These are phyloP conservation scores for Apiospora rasikravindrae DNA, from an alignment of 2,329 filamentous ascomycete genomes.

Conservation along the genomic window DNA sequence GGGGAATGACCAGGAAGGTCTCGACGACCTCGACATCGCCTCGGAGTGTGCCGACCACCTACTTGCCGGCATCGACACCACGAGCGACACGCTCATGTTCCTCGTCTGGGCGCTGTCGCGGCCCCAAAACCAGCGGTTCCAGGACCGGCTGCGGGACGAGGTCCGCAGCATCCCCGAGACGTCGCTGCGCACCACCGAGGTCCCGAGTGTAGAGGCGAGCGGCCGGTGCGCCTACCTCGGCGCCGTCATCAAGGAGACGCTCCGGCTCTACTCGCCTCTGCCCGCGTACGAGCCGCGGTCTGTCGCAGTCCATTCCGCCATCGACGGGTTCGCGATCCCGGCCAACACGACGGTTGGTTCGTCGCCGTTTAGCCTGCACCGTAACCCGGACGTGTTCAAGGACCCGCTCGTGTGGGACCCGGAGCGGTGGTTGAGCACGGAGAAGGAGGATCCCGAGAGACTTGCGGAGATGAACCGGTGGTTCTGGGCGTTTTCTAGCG, in stretches of 20 bases:
- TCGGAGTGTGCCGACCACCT: conserved; percentile 60
- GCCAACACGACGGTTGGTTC: conserved; percentile 32
- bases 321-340: conserved; percentile 32
- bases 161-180: conserved; percentile 37
- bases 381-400: conserved; percentile 31
- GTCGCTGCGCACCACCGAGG: conserved; percentile 24
- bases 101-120: conserved; percentile 54
- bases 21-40: conserved; percentile 53
- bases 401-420: conserved; percentile 32
- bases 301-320: conserved; percentile 36
- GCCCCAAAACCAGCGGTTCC: conserved; percentile 46
- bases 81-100: conserved; percentile 57
- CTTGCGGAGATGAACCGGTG: conserved; percentile 28
- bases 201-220: conserved; percentile 41
- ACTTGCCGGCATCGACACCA: conserved; percentile 58
- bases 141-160: conserved; percentile 51
- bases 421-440: conserved; percentile 29
- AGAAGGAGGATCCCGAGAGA: conserved; percentile 18
- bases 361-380: conserved; percentile 35
- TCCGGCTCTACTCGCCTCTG: conserved; percentile 55
- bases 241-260: conserved; percentile 56
- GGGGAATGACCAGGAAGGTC: conserved; percentile 29
- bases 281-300: conserved; percentile 57
- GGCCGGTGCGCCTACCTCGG: conserved; percentile 51
- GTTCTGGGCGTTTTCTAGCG: conserved; percentile 30